Evolutionary conservation across 495 filamentous ascomycete genomes (phyloP).

Genomic region (Podospora conica): DNA sequence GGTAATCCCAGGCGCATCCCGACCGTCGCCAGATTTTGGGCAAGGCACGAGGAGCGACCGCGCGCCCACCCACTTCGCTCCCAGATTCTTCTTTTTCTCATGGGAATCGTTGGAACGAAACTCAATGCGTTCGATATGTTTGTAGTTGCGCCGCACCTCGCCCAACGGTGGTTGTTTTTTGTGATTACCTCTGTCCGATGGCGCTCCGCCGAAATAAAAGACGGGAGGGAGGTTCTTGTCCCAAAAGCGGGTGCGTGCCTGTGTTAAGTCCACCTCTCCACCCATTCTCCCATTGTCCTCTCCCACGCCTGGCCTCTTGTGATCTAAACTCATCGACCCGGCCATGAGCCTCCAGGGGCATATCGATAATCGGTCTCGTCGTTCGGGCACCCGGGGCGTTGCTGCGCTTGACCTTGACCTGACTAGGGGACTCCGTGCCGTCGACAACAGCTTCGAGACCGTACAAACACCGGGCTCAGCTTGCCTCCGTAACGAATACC

Average conservation of each 20-base stretch:
- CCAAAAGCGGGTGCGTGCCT: too few species aligned
- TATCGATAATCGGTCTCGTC: constrained; percentile 4
- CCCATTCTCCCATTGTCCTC: not conserved
- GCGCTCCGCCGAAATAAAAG: too few species aligned
- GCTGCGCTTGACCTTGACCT: not conserved
- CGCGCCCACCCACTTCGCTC: not conserved
- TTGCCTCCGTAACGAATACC: too few species aligned
- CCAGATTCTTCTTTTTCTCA: not conserved
- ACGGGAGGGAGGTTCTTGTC: too few species aligned
- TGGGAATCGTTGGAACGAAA: not conserved
- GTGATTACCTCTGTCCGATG: not conserved
- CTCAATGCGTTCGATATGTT: not conserved
- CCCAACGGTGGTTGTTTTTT: not conserved
- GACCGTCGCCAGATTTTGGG: constrained; percentile 4
- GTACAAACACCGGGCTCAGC: too few species aligned
- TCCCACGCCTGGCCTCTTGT: too few species aligned
- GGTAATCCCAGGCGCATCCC: constrained; percentile 13
- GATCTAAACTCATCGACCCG: too few species aligned
- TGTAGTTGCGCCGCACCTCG: not conserved
- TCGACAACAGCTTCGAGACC: too few species aligned
- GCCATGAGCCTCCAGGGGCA: too few species aligned
- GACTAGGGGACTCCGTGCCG: too few species aligned
- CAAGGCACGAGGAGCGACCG: constrained; percentile 7
- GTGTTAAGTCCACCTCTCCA: too few species aligned
- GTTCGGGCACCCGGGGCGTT: constrained; percentile 3